Evolutionary conservation across 768 basidiomycete species (phyloP).

Genomic region (Tricholoma saponaceum): DNA sequence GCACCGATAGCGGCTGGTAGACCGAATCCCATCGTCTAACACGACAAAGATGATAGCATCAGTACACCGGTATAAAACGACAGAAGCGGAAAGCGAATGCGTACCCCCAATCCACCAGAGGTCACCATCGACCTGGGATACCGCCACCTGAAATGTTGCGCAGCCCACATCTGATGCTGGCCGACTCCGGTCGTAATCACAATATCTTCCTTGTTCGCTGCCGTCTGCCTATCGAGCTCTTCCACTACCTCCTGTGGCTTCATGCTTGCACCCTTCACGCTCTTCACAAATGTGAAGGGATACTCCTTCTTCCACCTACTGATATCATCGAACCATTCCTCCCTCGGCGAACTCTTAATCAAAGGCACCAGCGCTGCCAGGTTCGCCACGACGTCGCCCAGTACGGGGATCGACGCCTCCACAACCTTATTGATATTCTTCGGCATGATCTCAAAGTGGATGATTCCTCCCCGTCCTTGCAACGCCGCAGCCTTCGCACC

Average conservation of each 20-base stretch:
- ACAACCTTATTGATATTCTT: constrained; percentile 99
- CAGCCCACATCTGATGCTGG: constrained; percentile 99
- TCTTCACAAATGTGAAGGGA: constrained; percentile 85
- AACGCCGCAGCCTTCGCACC: constrained; percentile 82
- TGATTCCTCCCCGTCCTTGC: constrained; percentile 89
- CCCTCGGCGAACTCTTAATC: constrained; percentile 60
- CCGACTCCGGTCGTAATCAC: constrained; percentile 93
- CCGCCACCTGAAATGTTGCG: constrained; percentile 90
- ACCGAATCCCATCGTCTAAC: constrained; percentile 97
- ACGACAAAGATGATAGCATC: not conserved
- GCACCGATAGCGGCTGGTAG: constrained; percentile 93
- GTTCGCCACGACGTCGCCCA: constrained; percentile 90
- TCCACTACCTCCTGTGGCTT: constrained; percentile 98
- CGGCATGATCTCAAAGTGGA: constrained; percentile 97
- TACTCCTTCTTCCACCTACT: constrained; percentile 80
- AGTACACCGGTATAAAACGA: constrained; percentile 2
- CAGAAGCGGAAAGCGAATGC: constrained; percentile 31
- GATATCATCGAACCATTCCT: constrained; percentile 83
- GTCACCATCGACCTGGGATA: constrained; percentile 86
- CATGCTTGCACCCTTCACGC: constrained; percentile 59
- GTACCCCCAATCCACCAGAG: constrained; percentile 89
- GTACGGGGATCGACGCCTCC: constrained; percentile 87
- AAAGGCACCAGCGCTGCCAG: constrained; percentile 78
- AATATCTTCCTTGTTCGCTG: constrained; percentile 78
- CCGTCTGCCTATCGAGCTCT: constrained; percentile 82